Base-by-base conservation (phyloP, 2,329 filamentous ascomycete genomes). In the Dothideomycetidae sp. region DNA sequence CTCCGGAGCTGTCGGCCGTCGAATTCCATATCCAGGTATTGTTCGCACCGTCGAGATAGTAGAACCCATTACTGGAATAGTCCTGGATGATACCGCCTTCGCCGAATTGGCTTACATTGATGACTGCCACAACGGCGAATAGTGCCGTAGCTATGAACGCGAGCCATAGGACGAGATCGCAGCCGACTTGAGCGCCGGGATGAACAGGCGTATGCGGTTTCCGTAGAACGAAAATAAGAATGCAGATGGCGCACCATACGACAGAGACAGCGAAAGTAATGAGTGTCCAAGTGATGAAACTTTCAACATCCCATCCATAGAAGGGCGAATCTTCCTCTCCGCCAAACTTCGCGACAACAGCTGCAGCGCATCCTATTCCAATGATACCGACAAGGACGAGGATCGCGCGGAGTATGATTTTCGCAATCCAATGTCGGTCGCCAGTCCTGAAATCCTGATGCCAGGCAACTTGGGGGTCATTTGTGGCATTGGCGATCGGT, bases 161-260 rank as follows among this genome's bases (percentile, higher is more conserved):
- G 2, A 59, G 46, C 55, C 55, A 59, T 2, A 59, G 47, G 2
- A 59, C 30, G 1, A 59, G 47, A 33, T 59, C 54, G 32, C 56
- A 41, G 9, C 51, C 44, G n/a, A 59, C 55, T 19, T 49, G 51
- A 23, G 36, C 33, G 18, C 56, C 55, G 3, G 56, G 55, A 39
- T 59, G 55, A 1, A 57, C 44, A 7, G 21, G 21, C 21, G 21
- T n/a, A 7, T 53, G 49, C 1, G 42, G 43, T 4, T 38, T 42
- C 34, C 49, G 48, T 9, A 49, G 13, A 15, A 55, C 30, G 30
- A 57, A 47, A 11, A 52, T 36, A 17, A 49, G 14, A 14, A 56
- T 42, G 44, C 49, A 53, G 3, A 50, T 34, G 16, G 37, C 7
- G 38, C 50, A 49, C 52, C 51, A 59, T 31, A 55, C n/a, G 23